Evolutionary conservation across 179 eudicot genomes (phyloP).

Genomic region (Silene noctiflora): DNA sequence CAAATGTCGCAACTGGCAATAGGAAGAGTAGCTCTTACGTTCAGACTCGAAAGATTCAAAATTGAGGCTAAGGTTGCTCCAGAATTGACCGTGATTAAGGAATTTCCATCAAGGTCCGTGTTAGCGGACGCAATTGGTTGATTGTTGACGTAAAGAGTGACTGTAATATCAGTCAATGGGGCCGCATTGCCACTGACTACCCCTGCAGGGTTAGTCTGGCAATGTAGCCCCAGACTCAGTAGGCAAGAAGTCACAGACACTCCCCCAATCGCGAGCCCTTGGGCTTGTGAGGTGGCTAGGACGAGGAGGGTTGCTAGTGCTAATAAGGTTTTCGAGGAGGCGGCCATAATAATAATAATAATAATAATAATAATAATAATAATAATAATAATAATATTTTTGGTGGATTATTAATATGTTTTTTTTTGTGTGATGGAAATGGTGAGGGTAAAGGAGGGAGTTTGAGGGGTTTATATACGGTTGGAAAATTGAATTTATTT

Average conservation of each 20-base stretch:
- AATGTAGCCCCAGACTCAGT: background rate
- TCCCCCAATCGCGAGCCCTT: background rate
- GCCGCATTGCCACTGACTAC: background rate
- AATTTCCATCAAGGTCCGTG: slow-evolving; percentile 7
- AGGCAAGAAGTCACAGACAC: background rate
- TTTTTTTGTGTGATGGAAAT: background rate
- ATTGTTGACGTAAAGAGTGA: background rate
- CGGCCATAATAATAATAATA: too few relatives aligned
- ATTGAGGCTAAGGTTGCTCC: background rate
- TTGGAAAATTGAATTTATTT: background rate
- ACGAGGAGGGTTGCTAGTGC: background rate
- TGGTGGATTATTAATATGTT: background rate
- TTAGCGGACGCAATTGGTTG: slow-evolving; percentile 4
- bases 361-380: too few relatives aligned
- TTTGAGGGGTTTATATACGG: background rate
- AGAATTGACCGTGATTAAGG: background rate
- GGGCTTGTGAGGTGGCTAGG: slow-evolving; percentile 9
- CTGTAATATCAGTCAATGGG: background rate
- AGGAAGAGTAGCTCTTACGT: background rate
- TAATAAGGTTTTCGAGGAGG: background rate
- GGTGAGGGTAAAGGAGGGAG: background rate
- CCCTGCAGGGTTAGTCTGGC: background rate
- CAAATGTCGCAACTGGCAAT: background rate
- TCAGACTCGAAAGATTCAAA: background rate
- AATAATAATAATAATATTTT: too few relatives aligned